phyloP scores from a whole-genome alignment of 192 early-diverging fungal genomes.

The Umbelopsis ramanniana region DNA sequence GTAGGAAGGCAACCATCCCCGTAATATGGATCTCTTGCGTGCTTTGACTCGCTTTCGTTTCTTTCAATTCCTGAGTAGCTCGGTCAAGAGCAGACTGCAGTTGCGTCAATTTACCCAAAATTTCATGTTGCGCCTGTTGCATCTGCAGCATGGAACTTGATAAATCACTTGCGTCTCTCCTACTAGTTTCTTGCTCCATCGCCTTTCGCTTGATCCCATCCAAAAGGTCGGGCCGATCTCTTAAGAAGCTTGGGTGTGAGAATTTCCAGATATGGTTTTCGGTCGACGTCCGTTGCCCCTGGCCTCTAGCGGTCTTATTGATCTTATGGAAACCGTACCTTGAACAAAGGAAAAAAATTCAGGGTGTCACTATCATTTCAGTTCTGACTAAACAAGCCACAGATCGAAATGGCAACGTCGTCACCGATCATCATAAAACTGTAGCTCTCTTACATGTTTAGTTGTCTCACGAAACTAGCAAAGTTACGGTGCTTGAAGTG shows the following conservation, averaged over 20 bases:
- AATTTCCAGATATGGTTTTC: conserved; percentile 95
- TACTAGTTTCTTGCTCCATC: conserved; percentile 78
- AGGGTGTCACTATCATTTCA: background rate
- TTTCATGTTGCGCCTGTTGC: conserved; percentile 73
- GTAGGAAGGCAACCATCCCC: conserved; percentile 67
- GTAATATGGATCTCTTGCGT: conserved; percentile 71
- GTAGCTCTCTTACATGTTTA: conserved; percentile 69
- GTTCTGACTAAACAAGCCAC: background rate
- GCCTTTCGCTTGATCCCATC: conserved; percentile 94
- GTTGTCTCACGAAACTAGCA: conserved; percentile 86
- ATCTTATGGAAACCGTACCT: conserved; percentile 91
- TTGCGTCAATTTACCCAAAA: conserved; percentile 72
- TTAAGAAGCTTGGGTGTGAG: conserved; percentile 80
- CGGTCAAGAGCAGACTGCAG: conserved; percentile 77
- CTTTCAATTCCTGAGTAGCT: conserved; percentile 73
- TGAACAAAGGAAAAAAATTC: background rate
- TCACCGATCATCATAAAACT: background rate
- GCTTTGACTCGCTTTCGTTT: conserved; percentile 71
- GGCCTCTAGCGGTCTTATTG: conserved; percentile 73
- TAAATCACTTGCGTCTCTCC: conserved; percentile 78
- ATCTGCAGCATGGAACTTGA: conserved; percentile 77
- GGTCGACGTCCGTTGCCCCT: conserved; percentile 76
- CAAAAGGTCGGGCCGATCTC: conserved; percentile 73
- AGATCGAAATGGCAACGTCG: background rate
- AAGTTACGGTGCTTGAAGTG: conserved; percentile 96